Conservation (phyloP, 1,284 basidiomycete genomes). For the Laetiporus sulphureus region DNA sequence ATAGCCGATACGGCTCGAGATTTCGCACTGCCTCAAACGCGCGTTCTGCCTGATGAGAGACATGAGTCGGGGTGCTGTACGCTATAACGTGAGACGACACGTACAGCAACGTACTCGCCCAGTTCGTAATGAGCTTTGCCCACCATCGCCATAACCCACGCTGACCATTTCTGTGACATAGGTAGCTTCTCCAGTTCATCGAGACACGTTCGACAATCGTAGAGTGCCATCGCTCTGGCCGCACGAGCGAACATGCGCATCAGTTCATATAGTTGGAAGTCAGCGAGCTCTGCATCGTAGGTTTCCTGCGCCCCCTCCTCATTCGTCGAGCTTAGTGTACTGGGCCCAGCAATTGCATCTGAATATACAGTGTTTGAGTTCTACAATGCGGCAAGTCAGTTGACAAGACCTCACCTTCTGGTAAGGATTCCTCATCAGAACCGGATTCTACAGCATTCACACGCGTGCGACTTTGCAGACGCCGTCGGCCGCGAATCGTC, state of each 20-base stretch:
- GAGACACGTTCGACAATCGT: conserved; percentile 70
- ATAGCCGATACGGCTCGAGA: conserved; percentile 80
- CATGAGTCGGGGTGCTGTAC: conserved; percentile 11
- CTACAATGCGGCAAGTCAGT: conserved; percentile 34
- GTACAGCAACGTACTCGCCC: conserved; percentile 79
- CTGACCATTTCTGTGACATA: conserved; percentile 64
- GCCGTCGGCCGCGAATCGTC: conserved; percentile 53
- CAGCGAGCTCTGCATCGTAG: conserved; percentile 66
- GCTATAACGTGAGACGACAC: conserved; percentile 26
- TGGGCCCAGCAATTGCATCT: conserved; percentile 52
- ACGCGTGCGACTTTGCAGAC: conserved; percentile 41
- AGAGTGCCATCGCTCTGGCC: conserved; percentile 63
- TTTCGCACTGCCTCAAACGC: conserved; percentile 76
- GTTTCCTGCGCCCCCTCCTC: conserved; percentile 66
- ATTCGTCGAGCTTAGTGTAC: conserved; percentile 49
- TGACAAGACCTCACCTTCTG: conserved; percentile 25
- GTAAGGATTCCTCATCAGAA: conserved; percentile 52
- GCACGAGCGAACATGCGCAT: conserved; percentile 79
- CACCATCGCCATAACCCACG: conserved; percentile 75
- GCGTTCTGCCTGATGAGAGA: conserved; percentile 61
- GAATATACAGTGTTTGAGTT: conserved; percentile 46
- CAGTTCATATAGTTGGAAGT: conserved; percentile 77
- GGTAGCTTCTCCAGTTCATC: conserved; percentile 74
- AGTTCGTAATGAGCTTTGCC: conserved; percentile 85
- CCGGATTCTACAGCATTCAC: conserved; percentile 62